These are phyloP conservation scores for Fraxinus greggii DNA, from an alignment of 305 asterid genomes.

Conservation along the genomic window DNA sequence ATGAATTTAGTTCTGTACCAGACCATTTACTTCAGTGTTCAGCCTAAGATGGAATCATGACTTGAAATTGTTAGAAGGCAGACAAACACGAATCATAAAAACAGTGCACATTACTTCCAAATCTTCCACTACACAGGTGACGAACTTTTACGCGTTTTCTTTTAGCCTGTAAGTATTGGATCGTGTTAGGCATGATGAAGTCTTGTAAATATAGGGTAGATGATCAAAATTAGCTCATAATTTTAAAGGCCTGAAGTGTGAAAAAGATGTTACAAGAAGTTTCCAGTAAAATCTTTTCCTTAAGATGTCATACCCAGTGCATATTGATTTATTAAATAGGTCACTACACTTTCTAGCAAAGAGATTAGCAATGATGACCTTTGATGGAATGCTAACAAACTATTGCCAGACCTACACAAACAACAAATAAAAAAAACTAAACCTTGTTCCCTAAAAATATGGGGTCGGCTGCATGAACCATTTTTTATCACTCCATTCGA, in stretches of 20 bases:
- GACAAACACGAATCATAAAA: background rate
- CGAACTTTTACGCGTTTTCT: background rate
- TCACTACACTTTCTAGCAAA: background rate
- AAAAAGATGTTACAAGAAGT: background rate
- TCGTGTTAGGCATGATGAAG: background rate
- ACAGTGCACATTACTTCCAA: background rate
- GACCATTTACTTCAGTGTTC: constrained; percentile 8
- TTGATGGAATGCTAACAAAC: background rate
- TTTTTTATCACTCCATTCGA: background rate
- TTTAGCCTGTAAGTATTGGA: background rate
- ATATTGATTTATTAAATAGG: constrained; percentile 3
- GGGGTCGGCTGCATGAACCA: background rate
- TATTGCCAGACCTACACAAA: background rate
- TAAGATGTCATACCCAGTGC: constrained; percentile 7
- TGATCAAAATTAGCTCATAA: background rate
- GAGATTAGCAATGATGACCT: background rate
- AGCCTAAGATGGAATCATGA: background rate
- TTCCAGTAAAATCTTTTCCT: background rate
- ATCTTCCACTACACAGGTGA: background rate
- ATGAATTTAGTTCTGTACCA: background rate
- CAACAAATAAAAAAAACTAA: background rate
- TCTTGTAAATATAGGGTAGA: background rate
- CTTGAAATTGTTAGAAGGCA: background rate
- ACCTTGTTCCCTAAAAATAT: background rate
- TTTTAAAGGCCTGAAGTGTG: background rate